phyloP scores from a whole-genome alignment of 306 rosid genomes.

The Quercus gilva region DNA sequence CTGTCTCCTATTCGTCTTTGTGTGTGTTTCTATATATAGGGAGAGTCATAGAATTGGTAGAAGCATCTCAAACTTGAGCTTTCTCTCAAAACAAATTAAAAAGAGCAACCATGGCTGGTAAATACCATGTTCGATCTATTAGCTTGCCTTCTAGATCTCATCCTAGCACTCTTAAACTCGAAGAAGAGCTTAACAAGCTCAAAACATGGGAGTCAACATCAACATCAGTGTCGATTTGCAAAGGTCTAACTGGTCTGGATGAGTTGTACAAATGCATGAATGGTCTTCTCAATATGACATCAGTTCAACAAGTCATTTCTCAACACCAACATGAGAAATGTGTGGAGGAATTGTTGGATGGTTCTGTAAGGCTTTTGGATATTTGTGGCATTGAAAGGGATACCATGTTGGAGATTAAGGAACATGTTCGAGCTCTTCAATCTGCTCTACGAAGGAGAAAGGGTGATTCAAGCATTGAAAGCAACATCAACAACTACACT shows the following conservation, averaged over 20 bases:
- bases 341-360: conserved; percentile 59
- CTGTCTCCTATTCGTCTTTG: background rate
- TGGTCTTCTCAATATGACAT: conserved; percentile 56
- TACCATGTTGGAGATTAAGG: conserved; percentile 42
- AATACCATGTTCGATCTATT: conserved; percentile 44
- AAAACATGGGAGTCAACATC: conserved; percentile 39
- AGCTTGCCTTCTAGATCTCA: conserved; percentile 73
- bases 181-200: conserved; percentile 48
- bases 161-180: conserved; percentile 43
- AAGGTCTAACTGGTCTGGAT: conserved; percentile 38
- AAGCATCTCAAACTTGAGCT: conserved; percentile 8
- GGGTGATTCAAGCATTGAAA: conserved; percentile 46
- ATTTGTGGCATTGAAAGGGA: conserved; percentile 58
- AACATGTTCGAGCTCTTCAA: conserved; percentile 49
- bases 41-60: conserved; percentile 6
- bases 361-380: conserved; percentile 58
- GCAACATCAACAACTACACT: conserved; percentile 31
- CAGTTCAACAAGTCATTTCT: conserved; percentile 51
- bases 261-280: conserved; percentile 49
- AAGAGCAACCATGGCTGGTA: conserved; percentile 42
- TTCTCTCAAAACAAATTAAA: background rate
- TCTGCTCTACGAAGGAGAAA: conserved; percentile 68
- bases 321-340: conserved; percentile 31
- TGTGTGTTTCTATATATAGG: conserved; percentile 15
- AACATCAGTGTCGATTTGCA: conserved; percentile 35